Evolutionary conservation across 148 eudicot species (phyloP).

Genomic region (Salicornia ramosissima): DNA sequence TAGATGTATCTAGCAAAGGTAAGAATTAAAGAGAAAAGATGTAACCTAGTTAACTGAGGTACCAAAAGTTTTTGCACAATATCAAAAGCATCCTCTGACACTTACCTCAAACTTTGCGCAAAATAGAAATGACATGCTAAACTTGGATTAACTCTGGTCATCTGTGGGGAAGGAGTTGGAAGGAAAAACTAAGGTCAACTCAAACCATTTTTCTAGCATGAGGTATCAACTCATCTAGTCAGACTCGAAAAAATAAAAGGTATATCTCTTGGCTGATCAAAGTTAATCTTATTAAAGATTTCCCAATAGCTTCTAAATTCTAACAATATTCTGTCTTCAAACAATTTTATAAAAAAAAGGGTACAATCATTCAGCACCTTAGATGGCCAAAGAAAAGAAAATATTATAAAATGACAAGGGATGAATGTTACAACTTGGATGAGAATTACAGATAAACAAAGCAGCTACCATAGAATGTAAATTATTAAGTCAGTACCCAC

Average conservation of each 20-base stretch:
- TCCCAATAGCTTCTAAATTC: neutral
- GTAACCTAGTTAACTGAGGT: neutral
- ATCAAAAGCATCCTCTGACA: neutral
- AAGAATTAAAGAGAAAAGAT: neutral
- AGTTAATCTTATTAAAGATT: neutral
- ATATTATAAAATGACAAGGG: neutral
- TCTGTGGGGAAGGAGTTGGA: neutral
- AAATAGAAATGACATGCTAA: neutral
- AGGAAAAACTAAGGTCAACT: neutral
- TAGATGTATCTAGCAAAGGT: neutral
- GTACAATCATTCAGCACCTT: neutral
- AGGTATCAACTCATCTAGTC: neutral
- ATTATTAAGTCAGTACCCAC: conserved; percentile 24
- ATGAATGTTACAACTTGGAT: neutral
- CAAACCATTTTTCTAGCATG: neutral
- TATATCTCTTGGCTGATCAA: neutral
- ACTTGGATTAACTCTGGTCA: neutral
- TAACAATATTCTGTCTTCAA: neutral
- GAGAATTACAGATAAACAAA: neutral
- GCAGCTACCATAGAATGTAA: neutral
- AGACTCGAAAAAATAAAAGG: neutral
- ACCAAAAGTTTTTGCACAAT: neutral
- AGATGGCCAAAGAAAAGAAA: neutral
- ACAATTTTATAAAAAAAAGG: neutral
- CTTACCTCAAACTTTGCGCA: neutral